phyloP scores from a whole-genome alignment of 192 early-diverging fungal species.

The Podila clonocystis region DNA sequence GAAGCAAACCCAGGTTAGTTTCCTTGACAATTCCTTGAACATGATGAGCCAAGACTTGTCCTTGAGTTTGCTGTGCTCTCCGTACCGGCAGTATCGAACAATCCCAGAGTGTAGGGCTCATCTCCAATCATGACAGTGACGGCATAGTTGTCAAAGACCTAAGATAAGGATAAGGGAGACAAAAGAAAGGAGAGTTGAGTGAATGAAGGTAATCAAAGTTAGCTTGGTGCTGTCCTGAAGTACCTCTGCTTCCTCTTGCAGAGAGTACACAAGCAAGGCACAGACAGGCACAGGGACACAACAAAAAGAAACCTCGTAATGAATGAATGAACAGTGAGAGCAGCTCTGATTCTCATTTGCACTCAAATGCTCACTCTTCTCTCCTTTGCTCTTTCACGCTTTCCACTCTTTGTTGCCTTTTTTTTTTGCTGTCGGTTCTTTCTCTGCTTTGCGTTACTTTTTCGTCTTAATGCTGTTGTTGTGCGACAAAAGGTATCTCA shows the following conservation, averaged over 20 bases:
- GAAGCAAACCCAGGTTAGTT: no score
- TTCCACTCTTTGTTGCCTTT: background rate
- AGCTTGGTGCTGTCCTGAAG: no score
- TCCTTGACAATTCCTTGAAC: no score
- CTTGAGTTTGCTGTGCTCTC: background rate
- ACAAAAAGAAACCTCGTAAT: no score
- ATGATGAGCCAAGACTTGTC: no score
- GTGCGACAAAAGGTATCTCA: no score
- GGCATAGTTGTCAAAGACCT: slow-evolving; percentile 99
- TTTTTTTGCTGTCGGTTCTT: background rate
- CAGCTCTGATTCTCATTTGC: slow-evolving; percentile 3
- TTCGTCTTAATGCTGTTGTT: background rate
- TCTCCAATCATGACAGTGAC: slow-evolving; percentile 98
- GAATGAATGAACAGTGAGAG: background rate
- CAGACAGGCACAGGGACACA: no score
- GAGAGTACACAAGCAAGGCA: no score
- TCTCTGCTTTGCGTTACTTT: background rate
- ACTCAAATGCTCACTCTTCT: background rate
- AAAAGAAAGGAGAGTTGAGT: no score
- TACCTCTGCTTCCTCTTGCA: no score
- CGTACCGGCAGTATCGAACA: slow-evolving; percentile 93
- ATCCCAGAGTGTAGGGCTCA: slow-evolving; percentile 94
- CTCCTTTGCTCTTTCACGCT: background rate
- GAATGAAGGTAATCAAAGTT: no score
- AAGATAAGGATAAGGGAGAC: background rate